Conservation (phyloP, 2,329 filamentous ascomycete genomes). For the Aspergillus caelatus region DNA sequence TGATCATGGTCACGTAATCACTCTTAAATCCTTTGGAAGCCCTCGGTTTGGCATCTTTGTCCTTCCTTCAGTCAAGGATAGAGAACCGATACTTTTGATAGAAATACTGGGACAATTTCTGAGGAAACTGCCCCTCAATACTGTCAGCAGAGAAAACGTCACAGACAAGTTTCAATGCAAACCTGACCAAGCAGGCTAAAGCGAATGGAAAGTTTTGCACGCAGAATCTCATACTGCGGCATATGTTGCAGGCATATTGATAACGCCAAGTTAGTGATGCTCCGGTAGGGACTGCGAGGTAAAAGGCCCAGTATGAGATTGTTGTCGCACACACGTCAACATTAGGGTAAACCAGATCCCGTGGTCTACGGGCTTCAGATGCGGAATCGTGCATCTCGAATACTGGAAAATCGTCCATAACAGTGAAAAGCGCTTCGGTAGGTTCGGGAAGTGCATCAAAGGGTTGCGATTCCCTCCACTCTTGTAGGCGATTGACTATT, state of each 20-base stretch:
- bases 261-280: not conserved
- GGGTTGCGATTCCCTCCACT: not conserved
- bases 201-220: constrained; percentile 4
- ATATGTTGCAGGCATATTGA: not conserved
- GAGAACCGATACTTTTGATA: constrained; percentile 1
- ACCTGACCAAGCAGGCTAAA: not conserved
- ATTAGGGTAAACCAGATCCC: not conserved
- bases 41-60: not conserved
- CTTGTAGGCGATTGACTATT: not conserved
- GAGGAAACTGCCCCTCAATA: not conserved
- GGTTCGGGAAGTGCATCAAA: not conserved
- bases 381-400: not conserved
- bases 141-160: not conserved
- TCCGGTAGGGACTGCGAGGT: not conserved
- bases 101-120: not conserved
- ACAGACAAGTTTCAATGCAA: not conserved
- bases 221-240: constrained; percentile 4
- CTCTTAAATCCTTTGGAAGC: not conserved
- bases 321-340: not conserved
- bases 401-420: not conserved
- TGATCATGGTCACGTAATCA: not conserved
- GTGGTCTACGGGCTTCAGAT: not conserved
- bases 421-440: not conserved
- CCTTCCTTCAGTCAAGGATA: not conserved
- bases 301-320: not conserved